Evolutionary conservation across 257 asterid species (phyloP).

Genomic region (Ballota nigra): DNA sequence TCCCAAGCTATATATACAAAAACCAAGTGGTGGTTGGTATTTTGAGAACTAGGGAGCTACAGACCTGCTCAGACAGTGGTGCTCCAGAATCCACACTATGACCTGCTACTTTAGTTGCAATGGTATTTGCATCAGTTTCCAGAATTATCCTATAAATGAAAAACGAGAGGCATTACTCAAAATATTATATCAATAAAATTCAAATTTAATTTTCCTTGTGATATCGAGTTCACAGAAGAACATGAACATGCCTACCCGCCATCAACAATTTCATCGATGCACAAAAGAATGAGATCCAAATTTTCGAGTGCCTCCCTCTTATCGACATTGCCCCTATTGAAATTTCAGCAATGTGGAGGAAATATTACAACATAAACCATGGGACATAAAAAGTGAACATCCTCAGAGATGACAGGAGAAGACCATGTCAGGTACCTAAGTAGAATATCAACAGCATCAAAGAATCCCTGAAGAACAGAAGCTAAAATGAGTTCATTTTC

Average conservation of each 20-base stretch:
- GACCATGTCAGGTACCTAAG: constrained; percentile 48
- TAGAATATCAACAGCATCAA: constrained; percentile 71
- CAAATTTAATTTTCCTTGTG: not conserved
- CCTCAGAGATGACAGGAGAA: not conserved
- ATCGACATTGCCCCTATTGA: constrained; percentile 61
- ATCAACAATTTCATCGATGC: constrained; percentile 81
- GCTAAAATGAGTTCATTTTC: constrained; percentile 77
- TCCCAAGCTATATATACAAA: not conserved
- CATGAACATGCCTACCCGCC: constrained; percentile 59
- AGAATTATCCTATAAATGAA: constrained; percentile 35
- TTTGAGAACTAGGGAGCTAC: not conserved
- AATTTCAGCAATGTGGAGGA: constrained; percentile 13
- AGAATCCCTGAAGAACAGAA: constrained; percentile 72
- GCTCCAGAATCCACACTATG: constrained; percentile 43
- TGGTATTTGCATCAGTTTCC: constrained; percentile 48
- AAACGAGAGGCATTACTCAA: not conserved
- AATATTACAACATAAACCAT: constrained; percentile 1
- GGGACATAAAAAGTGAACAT: constrained; percentile 1
- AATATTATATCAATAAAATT: not conserved
- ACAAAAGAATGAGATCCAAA: constrained; percentile 75
- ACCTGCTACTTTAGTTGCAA: constrained; percentile 48
- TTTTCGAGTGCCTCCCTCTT: constrained; percentile 78
- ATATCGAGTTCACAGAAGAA: not conserved
- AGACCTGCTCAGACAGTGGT: constrained; percentile 56
- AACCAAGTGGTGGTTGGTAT: not conserved